Percentiles rank a stretch among this genome's conserved stretches.
phyloP scores from a whole-genome alignment of 225 moss, liverwort and hornwort genomes.

The Bryum argenteum region DNA sequence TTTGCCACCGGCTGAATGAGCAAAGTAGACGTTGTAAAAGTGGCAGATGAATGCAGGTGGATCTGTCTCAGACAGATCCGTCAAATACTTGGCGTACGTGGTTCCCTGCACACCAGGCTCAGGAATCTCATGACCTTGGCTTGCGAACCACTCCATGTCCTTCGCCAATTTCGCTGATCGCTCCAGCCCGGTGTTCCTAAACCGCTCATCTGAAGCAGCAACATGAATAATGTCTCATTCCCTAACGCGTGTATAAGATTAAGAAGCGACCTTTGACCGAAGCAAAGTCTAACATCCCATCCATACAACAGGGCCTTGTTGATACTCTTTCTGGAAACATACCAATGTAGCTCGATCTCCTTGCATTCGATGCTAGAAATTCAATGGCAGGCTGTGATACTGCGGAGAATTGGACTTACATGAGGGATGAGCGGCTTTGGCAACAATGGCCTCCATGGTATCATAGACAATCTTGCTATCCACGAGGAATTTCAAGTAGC shows the following conservation, averaged over 20 bases:
- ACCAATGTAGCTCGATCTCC: no score
- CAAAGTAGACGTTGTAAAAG: slow-evolving; percentile 96
- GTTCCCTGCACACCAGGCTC: slow-evolving; percentile 62
- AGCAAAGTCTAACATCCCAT: neutral
- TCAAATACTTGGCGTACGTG: slow-evolving; percentile 69
- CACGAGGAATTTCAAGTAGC: slow-evolving; percentile 79
- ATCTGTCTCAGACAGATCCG: slow-evolving; percentile 69
- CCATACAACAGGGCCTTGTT: neutral
- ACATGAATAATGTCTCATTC: neutral
- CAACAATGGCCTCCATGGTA: slow-evolving; percentile 83
- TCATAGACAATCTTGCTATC: slow-evolving; percentile 90
- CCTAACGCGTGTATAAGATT: neutral
- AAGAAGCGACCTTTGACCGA: neutral
- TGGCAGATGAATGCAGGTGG: slow-evolving; percentile 94
- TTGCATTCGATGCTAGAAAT: no score
- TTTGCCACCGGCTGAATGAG: slow-evolving; percentile 92
- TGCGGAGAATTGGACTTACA: slow-evolving; percentile 55
- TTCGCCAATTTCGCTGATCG: slow-evolving; percentile 67
- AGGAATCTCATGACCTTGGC: slow-evolving; percentile 79
- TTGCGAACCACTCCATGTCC: slow-evolving; percentile 90
- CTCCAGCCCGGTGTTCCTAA: slow-evolving; percentile 87
- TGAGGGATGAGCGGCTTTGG: slow-evolving; percentile 75
- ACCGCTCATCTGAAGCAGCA: slow-evolving; percentile 64
- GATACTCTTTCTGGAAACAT: no score
- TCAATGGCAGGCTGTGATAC: no score